A percentile compares a stretch with the other conserved stretches of the same genome.
These are phyloP conservation scores for Aquilaria malaccensis DNA, from an alignment of 345 rosid genomes.

Conservation along the genomic window DNA sequence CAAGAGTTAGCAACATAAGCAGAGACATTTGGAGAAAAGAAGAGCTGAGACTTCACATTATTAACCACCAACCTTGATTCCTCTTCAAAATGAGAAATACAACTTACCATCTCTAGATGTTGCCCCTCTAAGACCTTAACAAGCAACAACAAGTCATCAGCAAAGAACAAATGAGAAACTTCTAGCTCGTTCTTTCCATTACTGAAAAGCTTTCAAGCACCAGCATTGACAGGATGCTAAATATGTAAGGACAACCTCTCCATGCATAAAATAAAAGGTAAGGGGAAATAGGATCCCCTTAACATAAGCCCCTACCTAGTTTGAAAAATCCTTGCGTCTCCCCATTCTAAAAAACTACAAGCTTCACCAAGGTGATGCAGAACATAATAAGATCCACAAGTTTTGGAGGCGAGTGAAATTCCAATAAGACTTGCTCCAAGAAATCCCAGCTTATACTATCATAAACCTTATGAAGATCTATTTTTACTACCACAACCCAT, in stretches of 20 bases:
- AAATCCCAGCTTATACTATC: background rate
- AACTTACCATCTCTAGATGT: background rate
- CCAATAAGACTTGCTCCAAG: background rate
- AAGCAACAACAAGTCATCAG: background rate
- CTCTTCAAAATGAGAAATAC: too few species aligned
- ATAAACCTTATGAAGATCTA: background rate
- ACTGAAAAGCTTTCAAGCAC: background rate
- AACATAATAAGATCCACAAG: too few species aligned
- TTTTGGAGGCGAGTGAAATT: background rate
- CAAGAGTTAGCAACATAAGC: background rate
- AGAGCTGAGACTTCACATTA: background rate
- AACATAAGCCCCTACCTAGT: background rate
- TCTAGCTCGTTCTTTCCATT: background rate
- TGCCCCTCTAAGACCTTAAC: background rate
- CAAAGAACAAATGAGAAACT: background rate
- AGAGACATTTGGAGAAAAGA: background rate
- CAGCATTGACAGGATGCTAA: too few species aligned
- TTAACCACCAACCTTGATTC: background rate
- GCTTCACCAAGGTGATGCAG: too few species aligned
- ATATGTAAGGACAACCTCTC: background rate
- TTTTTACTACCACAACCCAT: background rate
- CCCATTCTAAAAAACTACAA: too few species aligned
- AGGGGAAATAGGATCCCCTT: background rate
- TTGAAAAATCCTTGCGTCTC: too few species aligned
- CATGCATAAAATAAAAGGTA: background rate